Percentiles rank a stretch among this genome's conserved stretches.
These are phyloP conservation scores for Lipomyces mesembrius DNA, from an alignment of 805 yeast genomes.

Conservation along the genomic window DNA sequence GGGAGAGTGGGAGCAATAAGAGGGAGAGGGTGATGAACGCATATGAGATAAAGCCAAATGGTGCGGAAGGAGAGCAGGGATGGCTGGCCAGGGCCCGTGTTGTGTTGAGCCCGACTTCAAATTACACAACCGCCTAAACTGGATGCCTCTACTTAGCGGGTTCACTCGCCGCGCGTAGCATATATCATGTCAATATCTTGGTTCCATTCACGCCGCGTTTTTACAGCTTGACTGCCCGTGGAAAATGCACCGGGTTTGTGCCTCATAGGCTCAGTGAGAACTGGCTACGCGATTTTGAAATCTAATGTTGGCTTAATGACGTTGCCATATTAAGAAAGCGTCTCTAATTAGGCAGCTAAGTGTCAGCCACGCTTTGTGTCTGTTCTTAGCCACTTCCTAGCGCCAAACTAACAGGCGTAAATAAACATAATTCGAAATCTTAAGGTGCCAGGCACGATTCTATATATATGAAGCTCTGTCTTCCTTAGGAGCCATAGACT, in stretches of 20 bases:
- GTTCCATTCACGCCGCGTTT: background rate
- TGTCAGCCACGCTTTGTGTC: no score
- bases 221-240: accelerated
- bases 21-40: background rate
- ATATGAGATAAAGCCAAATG: background rate
- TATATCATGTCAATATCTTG: background rate
- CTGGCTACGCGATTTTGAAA: background rate
- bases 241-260: background rate
- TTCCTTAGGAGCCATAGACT: background rate
- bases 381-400: no score
- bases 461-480: no score
- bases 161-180: background rate
- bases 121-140: background rate
- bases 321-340: background rate
- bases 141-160: background rate
- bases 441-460: no score
- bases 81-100: background rate
- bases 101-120: background rate
- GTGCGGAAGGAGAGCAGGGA: background rate
- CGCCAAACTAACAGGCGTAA: no score
- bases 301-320: background rate
- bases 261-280: background rate
- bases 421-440: no score
- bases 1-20: background rate
- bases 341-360: background rate